Evolutionary conservation across 345 rosid species (phyloP), one percentile per base, ranked within the genome.

Genomic region (Acer campestre): DNA sequence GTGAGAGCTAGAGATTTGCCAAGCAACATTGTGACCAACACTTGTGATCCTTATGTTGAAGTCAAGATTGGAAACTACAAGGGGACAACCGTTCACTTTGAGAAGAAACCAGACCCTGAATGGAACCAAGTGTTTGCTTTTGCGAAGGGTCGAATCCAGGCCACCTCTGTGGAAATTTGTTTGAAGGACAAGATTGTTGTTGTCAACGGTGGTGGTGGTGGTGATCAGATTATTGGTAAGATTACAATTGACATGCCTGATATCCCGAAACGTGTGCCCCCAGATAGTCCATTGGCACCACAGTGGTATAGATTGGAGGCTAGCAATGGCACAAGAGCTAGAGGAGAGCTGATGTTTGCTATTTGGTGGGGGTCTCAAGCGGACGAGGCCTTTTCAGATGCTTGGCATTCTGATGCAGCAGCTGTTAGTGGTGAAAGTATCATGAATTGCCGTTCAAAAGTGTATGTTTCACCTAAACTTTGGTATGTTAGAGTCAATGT

Each of bases 301-400:
- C 81, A 85, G 61, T 85, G 88, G 90, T 80, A 85, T 25, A 78
- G 73, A 25, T 51, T 88, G 35, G 81, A 82, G 75, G 83, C 82
- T 64, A 59, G 40, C 12, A 67, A 82, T 35, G 85, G 86, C 17
- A 51, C 13, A 4, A 74, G 56, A 25, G 85, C 61, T 10, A 59
- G 22, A 40, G 88, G 87, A 8, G 86, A 80, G 59, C 16, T 88
- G 44, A 83, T 88, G 90, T 58, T 84, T 58, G 81, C 88, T 16
- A 59, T 82, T 29, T 88, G 89, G 91, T 72, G 83, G 59, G 87
- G 89, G 23, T 83, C 83, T 25, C 90, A 88, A 71, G 84, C 87
- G 0, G 88, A 88, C 67, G 84, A 80, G 35, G 88, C 83, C 1
- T 88, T 80, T 75, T 67, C 86, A 0, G 75, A 74, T 12, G 88